Evolutionary conservation across 176 grass and related monocot species (phyloP), one percentile per base, ranked within the genome.

Genomic region (Puccinellia tenuiflora): DNA sequence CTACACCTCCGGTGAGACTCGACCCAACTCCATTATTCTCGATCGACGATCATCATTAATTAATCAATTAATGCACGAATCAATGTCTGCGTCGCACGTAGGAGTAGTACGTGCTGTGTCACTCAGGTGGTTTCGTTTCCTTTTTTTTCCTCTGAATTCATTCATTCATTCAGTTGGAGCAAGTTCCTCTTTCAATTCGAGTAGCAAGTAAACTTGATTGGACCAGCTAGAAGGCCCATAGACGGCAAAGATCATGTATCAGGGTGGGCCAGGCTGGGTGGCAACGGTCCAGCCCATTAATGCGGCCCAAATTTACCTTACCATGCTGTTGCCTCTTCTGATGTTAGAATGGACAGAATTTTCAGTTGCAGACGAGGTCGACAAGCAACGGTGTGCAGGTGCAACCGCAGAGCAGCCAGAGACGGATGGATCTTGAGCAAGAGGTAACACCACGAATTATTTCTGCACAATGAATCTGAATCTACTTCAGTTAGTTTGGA

Each of bases 381-480:
- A 64, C 83, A 28, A 60, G 79, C 68, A 46, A 53, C 22, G 20
- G 20, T 55, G 3, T 24, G 38, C 28, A 64, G 80, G 39, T 47
- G 45, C 68, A 31, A 12, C 67, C 71, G 9, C 79, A 31, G 28
- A 14, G 17, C 14, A 46, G 6, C 3, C 42, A 53, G 12, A 79
- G 87, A 13, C 85, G 89, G 7, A 7, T 73, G 61, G 81, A 85
- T 13, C 92, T 94, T 3, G 92, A 94, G 61, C 52, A 90, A 15
- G 92, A 94, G 87, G 89, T 91, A 48, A 14, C 46, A 48, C 2
- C 33, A n/a, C 33, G 4, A 15, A 15, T 46, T 9, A 39, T 7
- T 39, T 39, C 7, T 39, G 0, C 38, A 39, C 39, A 3, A 9
- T 40, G 10, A 43, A 43, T 12, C 42, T 43, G 42, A 9, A 43